These are phyloP conservation scores for Aspergillus bombycis DNA, from an alignment of 2,329 filamentous ascomycete genomes.

Conservation along the genomic window DNA sequence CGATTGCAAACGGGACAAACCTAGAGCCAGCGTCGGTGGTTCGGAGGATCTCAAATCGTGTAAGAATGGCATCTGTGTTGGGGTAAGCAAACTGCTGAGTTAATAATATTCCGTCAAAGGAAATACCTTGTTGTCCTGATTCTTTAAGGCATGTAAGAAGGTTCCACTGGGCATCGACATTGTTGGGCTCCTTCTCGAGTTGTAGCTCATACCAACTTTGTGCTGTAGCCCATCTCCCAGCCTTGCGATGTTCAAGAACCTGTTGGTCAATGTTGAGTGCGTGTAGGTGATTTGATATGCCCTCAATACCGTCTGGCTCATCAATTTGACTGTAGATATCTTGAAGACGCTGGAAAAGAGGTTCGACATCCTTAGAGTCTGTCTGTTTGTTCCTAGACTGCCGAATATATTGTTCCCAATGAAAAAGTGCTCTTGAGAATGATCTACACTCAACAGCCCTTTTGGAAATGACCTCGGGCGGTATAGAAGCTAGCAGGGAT, in stretches of 20 bases:
- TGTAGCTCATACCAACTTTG: slow-evolving; percentile 98
- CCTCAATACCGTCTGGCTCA: slow-evolving; percentile 94
- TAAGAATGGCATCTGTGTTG: slow-evolving; percentile 73
- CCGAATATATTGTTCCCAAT: slow-evolving; percentile 89
- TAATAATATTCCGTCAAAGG: neutral
- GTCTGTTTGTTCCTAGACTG: slow-evolving; percentile 57
- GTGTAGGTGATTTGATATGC: slow-evolving; percentile 84
- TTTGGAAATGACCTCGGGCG: slow-evolving; percentile 73
- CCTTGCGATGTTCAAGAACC: slow-evolving; percentile 87
- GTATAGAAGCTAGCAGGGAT: slow-evolving; percentile 68
- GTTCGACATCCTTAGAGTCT: slow-evolving; percentile 54
- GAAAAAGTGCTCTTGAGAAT: slow-evolving; percentile 87
- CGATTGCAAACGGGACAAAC: slow-evolving; percentile 80
- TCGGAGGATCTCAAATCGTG: slow-evolving; percentile 79
- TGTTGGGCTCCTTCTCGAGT: slow-evolving; percentile 75
- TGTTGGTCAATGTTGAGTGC: slow-evolving; percentile 92
- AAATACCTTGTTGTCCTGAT: slow-evolving; percentile 87
- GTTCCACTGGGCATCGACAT: slow-evolving; percentile 77
- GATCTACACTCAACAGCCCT: slow-evolving; percentile 93
- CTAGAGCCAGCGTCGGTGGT: slow-evolving; percentile 56
- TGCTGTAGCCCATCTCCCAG: slow-evolving; percentile 88
- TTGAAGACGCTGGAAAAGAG: slow-evolving; percentile 77
- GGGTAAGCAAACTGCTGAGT: neutral
- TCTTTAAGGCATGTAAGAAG: slow-evolving; percentile 87
- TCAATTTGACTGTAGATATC: slow-evolving; percentile 97